Conservation (phyloP, 345 rosid genomes). For the Salix suchowensis region DNA sequence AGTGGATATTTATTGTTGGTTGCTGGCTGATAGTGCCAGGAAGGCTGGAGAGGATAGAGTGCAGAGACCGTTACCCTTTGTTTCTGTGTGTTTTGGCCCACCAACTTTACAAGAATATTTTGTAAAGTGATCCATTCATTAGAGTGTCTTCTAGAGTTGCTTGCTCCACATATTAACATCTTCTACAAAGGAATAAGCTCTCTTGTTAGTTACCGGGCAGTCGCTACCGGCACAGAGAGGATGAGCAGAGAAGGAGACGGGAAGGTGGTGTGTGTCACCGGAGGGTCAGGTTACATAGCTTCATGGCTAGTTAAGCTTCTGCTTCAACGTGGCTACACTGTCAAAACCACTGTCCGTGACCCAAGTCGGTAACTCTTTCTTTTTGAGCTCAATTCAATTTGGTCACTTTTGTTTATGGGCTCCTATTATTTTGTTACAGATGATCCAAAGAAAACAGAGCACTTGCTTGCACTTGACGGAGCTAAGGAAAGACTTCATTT, state of each 20-base stretch:
- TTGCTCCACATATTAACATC: too few relatives aligned
- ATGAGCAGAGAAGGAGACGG: constrained; percentile 4
- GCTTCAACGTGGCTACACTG: not conserved
- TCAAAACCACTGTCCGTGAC: constrained; percentile 6
- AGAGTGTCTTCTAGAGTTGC: too few relatives aligned
- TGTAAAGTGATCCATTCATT: too few relatives aligned
- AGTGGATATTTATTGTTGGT: too few relatives aligned
- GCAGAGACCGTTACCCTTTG: too few relatives aligned
- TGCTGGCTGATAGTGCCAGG: too few relatives aligned
- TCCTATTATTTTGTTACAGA: not conserved
- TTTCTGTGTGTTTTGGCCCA: too few relatives aligned
- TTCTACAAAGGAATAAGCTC: too few relatives aligned
- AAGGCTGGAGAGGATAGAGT: too few relatives aligned
- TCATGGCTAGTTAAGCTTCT: not conserved
- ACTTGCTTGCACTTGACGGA: constrained; percentile 7
- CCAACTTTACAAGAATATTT: too few relatives aligned
- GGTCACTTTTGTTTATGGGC: not conserved
- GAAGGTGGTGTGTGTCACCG: not conserved
- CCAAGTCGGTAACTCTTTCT: not conserved
- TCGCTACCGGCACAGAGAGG: too few relatives aligned
- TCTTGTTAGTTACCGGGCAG: not conserved
- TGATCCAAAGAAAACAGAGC: constrained; percentile 4
- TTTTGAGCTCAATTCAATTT: not conserved
- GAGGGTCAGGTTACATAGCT: constrained; percentile 8
- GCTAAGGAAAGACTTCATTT: constrained; percentile 9